Conservation (phyloP, 768 basidiomycete species). For the Tulasnella sp. region DNA sequence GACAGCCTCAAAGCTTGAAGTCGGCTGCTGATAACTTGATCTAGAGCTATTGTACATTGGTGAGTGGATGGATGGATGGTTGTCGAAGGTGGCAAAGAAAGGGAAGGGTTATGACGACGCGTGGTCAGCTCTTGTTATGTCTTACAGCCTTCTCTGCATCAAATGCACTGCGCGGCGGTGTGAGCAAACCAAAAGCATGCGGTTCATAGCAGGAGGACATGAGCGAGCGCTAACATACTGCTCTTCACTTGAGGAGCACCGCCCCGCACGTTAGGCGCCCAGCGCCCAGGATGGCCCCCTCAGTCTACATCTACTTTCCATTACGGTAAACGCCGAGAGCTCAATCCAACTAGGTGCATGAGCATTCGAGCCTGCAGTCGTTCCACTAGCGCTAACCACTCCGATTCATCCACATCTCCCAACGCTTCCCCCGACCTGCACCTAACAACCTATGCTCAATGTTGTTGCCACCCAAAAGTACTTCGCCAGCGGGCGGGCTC, state of each 20-base stretch:
- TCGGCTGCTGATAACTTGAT: background rate
- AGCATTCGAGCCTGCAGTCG: background rate
- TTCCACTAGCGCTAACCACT: background rate
- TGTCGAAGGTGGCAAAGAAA: background rate
- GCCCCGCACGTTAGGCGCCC: no score
- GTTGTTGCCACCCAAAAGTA: constrained; percentile 44
- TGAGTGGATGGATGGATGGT: background rate
- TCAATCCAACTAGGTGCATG: background rate
- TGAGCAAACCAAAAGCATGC: no score
- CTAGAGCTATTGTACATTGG: background rate
- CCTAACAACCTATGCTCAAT: constrained; percentile 57
- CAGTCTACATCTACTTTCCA: no score
- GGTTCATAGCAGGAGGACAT: no score
- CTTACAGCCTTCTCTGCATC: no score
- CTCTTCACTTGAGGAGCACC: no score
- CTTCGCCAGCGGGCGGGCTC: constrained; percentile 28
- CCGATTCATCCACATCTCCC: constrained; percentile 15
- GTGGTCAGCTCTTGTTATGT: no score
- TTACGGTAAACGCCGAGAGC: background rate
- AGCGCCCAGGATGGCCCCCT: no score
- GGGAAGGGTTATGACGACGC: background rate
- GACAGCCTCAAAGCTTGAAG: background rate
- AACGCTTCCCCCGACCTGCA: constrained; percentile 60
- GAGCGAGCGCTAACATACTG: no score
- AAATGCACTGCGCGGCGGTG: no score